Conservation (phyloP, 1,139 yeast species). For the Suhomyces bolitotheri region DNA sequence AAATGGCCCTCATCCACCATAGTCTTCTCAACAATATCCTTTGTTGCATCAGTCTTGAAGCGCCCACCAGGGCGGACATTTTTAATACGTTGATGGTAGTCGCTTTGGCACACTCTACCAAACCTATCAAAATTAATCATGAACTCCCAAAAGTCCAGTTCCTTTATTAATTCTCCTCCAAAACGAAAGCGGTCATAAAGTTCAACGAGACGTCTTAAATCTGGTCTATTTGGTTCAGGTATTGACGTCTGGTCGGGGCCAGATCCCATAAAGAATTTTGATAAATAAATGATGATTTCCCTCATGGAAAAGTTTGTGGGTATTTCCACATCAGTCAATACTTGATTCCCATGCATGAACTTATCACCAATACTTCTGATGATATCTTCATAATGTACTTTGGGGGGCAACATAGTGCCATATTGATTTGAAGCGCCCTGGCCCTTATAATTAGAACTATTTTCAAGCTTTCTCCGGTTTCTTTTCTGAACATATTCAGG, state of each 20-base stretch:
- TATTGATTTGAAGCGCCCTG: conserved; percentile 3
- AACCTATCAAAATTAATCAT: conserved; percentile 35
- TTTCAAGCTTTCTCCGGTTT: conserved; percentile 17
- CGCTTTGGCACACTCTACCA: conserved; percentile 15
- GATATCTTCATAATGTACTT: conserved; percentile 64
- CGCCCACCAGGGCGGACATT: neutral
- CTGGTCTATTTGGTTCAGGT: conserved; percentile 17
- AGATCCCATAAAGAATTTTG: conserved; percentile 17
- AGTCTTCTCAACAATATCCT: conserved; percentile 7
- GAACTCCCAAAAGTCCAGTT: conserved; percentile 61
- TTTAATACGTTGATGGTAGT: conserved; percentile 8
- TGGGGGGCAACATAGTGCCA: conserved; percentile 48
- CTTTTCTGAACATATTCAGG: conserved; percentile 40
- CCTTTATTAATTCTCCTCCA: conserved; percentile 61
- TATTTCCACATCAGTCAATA: conserved; percentile 37
- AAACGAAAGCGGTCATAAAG: conserved; percentile 73
- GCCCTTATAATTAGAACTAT: neutral
- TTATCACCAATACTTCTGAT: conserved; percentile 56
- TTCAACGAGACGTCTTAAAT: conserved; percentile 39
- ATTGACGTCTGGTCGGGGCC: conserved; percentile 1
- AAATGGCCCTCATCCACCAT: conserved; percentile 6
- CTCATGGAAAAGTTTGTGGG: conserved; percentile 50
- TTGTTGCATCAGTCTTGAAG: conserved; percentile 1
- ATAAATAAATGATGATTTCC: conserved; percentile 38
- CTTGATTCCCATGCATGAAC: conserved; percentile 26